Percentiles rank a stretch among this genome's conserved stretches.
phyloP scores from a whole-genome alignment of 2,329 filamentous ascomycete species.

The Rasamsonia emersonii region DNA sequence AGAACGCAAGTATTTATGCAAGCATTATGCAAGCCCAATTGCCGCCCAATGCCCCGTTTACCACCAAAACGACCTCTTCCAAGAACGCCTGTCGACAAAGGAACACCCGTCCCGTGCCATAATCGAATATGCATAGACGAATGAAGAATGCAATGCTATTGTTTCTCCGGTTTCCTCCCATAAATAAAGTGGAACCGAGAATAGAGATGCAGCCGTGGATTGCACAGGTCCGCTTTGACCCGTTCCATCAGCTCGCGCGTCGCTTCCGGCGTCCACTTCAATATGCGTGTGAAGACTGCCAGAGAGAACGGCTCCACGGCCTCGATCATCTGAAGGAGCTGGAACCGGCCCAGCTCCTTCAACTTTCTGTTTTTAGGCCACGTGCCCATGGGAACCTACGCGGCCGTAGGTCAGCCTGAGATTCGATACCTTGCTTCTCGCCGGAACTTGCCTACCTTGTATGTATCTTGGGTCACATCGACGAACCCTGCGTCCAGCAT shows the following conservation, averaged over 20 bases:
- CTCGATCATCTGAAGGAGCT: constrained; percentile 13
- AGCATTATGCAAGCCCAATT: too few species aligned
- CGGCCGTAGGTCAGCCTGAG: background rate
- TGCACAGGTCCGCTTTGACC: constrained; percentile 21
- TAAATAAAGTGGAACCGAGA: constrained; percentile 9
- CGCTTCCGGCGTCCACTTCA: constrained; percentile 19
- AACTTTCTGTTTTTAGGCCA: constrained; percentile 41
- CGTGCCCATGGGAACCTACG: constrained; percentile 36
- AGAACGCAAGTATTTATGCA: too few species aligned
- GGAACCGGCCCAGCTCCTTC: constrained; percentile 38
- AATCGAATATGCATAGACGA: constrained; percentile 2
- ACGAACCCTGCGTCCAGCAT: constrained; percentile 44
- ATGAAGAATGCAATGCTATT: background rate
- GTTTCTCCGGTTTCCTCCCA: constrained; percentile 9
- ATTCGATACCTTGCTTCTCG: background rate
- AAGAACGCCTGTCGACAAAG: too few species aligned
- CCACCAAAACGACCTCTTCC: too few species aligned
- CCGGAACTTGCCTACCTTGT: constrained; percentile 19
- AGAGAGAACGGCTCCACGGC: constrained; percentile 16
- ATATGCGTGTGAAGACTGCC: constrained; percentile 17
- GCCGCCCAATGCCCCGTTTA: too few species aligned
- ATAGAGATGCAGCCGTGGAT: constrained; percentile 23
- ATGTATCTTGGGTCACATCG: constrained; percentile 38
- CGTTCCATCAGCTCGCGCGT: constrained; percentile 22
- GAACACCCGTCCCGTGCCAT: too few species aligned